Base-by-base conservation (phyloP, 495 filamentous ascomycete genomes). In the Aspergillus cristatus region DNA sequence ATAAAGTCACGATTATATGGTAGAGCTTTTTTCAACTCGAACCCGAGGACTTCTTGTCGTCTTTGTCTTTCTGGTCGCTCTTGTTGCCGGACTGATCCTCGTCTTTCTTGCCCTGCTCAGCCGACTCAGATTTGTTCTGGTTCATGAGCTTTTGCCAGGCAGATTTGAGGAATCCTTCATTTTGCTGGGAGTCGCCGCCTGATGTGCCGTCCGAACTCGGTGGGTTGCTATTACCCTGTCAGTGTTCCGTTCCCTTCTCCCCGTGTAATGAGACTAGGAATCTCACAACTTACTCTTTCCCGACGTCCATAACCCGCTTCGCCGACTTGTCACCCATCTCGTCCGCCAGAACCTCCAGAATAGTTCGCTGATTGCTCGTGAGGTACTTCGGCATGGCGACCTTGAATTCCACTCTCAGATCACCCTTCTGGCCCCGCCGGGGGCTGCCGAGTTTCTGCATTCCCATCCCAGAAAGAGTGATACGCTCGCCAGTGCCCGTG, bases 341-440 rank as follows among this genome's bases (percentile, higher is more conserved):
- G 48, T 98, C 88, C 18, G 91, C 91, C 31, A 98, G 74, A 69
- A 96, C 86, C 62, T 98, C 91, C 41, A 96, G 55, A 20, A 98
- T 81, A 1, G 82, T 87, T 25, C 93, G 74, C 65, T 97, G 90
- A 60, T 91, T 95, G 14, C 76, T 67, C 15, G 76, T 86, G 49
- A 98, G 67, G 50, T 87, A 93, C 61, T 93, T 96, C 10, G 91
- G 91, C 86, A 96, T 94, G 18, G 74, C 58, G 11, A 98, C 84
- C 65, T 87, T 90, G 69, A 93, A 97, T 58, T 97, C 93, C 6
- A 98, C 86, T 49, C 75, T 80, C 18, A 97, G 62, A 47, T 98
- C 93, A 51, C 88, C 88, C n/a, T 58, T 62, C 5, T 67, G 62
- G 32, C 34, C 70, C 34, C 73, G 70, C n/a, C 65, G 50, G 8